Evolutionary conservation across 2,329 filamentous ascomycete genomes (phyloP).

Genomic region (Ophiostoma quercus): DNA sequence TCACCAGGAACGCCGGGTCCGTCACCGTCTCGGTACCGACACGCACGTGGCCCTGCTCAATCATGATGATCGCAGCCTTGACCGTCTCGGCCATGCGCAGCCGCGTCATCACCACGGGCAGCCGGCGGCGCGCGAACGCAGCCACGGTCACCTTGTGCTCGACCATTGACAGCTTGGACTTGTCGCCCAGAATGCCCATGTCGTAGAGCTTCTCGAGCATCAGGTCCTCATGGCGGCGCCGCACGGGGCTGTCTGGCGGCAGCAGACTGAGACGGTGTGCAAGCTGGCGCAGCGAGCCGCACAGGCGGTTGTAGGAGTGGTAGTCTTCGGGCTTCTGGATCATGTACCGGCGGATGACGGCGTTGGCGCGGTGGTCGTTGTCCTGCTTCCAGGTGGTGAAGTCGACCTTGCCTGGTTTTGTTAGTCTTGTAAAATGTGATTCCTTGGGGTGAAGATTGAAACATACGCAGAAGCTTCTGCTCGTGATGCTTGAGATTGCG

Average conservation of each 20-base stretch:
- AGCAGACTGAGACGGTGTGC: constrained; percentile 83
- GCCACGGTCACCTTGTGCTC: constrained; percentile 86
- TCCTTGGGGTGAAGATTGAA: too few species aligned
- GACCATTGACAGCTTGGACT: constrained; percentile 74
- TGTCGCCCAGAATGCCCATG: constrained; percentile 76
- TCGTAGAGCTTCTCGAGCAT: constrained; percentile 88
- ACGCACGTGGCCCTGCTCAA: constrained; percentile 90
- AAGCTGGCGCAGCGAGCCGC: constrained; percentile 79
- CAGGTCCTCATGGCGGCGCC: constrained; percentile 78
- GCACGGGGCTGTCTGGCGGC: constrained; percentile 69
- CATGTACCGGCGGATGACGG: constrained; percentile 75
- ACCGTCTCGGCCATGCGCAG: constrained; percentile 89
- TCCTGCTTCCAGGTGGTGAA: constrained; percentile 93
- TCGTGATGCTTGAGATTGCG: constrained; percentile 96
- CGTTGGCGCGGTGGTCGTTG: constrained; percentile 75
- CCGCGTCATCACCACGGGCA: constrained; percentile 84
- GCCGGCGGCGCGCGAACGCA: constrained; percentile 74
- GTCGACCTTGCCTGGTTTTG: constrained; percentile 56
- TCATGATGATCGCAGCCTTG: constrained; percentile 75
- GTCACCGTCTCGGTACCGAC: constrained; percentile 87
- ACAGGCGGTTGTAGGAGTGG: constrained; percentile 59
- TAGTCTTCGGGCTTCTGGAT: constrained; percentile 89
- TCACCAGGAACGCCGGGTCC: constrained; percentile 84
- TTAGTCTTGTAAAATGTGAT: background rate
- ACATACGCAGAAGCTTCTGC: constrained; percentile 68